A percentile compares a stretch with the other conserved stretches of the same genome.
Conservation (phyloP, 192 early-diverging fungal genomes). For the Thoreauomyces humboldtii region DNA sequence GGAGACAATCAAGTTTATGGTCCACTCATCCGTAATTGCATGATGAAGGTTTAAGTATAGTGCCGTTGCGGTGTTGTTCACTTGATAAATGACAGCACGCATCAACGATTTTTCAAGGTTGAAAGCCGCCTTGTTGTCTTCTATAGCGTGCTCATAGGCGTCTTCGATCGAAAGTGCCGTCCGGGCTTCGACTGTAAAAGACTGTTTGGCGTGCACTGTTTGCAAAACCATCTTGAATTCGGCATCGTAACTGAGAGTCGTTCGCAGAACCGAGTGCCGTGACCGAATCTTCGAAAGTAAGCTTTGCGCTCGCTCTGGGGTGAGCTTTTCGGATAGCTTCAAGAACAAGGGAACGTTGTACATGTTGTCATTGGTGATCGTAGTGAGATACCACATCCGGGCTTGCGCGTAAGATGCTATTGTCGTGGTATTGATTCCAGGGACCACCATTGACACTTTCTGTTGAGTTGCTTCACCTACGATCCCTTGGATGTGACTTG, state of each 20-base stretch:
- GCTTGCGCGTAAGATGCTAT: not conserved
- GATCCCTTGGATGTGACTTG: not conserved
- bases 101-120: no score
- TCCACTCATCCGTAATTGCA: not conserved
- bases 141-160: no score
- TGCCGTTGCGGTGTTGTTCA: no score
- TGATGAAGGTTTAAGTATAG: not conserved
- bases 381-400: not conserved
- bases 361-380: not conserved
- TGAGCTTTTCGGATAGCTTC: not conserved
- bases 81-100: no score
- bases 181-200: no score
- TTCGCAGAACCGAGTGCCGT: not conserved
- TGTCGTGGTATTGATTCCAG: not conserved
- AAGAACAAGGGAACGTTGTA: not conserved
- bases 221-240: not conserved
- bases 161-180: no score
- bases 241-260: not conserved
- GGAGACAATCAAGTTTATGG: not conserved
- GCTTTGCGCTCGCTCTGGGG: not conserved
- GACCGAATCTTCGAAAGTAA: not conserved
- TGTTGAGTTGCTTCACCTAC: not conserved
- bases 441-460: not conserved
- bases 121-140: no score
- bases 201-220: not conserved